Evolutionary conservation across 768 basidiomycete species (phyloP).

Genomic region (Phanerodontia chrysosporium): DNA sequence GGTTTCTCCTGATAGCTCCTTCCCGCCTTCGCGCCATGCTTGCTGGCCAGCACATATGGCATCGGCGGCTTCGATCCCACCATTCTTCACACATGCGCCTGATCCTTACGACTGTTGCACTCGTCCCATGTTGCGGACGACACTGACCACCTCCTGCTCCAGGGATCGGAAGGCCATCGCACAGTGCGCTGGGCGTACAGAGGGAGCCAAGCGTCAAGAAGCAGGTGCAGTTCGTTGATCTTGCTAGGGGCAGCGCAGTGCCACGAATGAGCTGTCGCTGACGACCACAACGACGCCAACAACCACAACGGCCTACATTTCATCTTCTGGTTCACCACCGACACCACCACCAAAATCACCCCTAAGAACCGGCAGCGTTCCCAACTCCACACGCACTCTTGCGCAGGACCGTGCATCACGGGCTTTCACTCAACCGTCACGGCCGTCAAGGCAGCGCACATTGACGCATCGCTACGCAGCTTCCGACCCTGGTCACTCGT

Average conservation of each 20-base stretch:
- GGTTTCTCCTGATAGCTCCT: background rate
- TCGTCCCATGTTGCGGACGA: background rate
- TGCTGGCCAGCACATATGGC: background rate
- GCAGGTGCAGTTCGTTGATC: background rate
- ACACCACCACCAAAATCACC: background rate
- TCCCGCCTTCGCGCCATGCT: background rate
- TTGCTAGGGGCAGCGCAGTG: background rate
- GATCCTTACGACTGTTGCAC: background rate
- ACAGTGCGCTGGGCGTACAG: background rate
- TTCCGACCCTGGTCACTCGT: conserved; percentile 7
- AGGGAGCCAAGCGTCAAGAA: background rate
- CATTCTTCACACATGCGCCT: background rate
- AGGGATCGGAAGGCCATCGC: background rate
- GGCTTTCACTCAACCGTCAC: background rate
- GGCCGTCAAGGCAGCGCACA: background rate
- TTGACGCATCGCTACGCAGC: background rate
- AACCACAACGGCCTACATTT: background rate
- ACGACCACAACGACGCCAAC: background rate
- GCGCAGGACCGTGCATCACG: background rate
- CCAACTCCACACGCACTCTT: background rate
- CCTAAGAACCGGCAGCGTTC: background rate
- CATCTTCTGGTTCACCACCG: no score
- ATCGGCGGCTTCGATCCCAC: background rate
- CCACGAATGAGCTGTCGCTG: background rate
- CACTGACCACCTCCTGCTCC: background rate